Evolutionary conservation across 2,329 filamentous ascomycete species (phyloP).

Genomic region (Phaeosphaeria sp.): DNA sequence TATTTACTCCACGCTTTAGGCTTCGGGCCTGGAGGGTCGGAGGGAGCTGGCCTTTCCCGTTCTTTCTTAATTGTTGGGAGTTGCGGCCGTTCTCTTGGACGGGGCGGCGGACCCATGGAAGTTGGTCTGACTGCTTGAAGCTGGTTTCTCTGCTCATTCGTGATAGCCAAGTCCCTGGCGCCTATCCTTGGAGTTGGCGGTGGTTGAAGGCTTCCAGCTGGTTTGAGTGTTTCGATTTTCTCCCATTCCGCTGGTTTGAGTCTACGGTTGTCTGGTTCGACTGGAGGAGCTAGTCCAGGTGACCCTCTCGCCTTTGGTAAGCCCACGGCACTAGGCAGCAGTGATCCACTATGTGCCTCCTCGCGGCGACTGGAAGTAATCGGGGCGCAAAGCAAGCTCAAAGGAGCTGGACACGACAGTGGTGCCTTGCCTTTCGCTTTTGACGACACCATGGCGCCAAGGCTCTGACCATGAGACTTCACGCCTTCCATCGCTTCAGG

Average conservation of each 20-base stretch:
- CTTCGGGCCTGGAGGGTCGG: neutral
- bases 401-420: neutral
- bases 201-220: neutral
- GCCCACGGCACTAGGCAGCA: neutral
- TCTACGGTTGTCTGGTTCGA: neutral
- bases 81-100: neutral
- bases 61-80: neutral
- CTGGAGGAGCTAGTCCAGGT: neutral
- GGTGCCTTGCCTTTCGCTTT: neutral
- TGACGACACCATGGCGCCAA: neutral
- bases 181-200: neutral
- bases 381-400: neutral
- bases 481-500: neutral
- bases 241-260: neutral
- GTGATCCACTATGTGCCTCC: neutral
- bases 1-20: neutral
- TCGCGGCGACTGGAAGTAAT: neutral
- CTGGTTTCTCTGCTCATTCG: neutral
- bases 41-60: neutral
- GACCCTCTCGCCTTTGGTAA: neutral
- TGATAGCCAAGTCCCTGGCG: neutral
- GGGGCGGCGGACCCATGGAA: neutral
- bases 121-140: neutral
- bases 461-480: neutral
- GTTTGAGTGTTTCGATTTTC: neutral